Evolutionary conservation across 257 asterid species (phyloP), one percentile per base, ranked within the genome.

Genomic region (Voacanga thouarsii): DNA sequence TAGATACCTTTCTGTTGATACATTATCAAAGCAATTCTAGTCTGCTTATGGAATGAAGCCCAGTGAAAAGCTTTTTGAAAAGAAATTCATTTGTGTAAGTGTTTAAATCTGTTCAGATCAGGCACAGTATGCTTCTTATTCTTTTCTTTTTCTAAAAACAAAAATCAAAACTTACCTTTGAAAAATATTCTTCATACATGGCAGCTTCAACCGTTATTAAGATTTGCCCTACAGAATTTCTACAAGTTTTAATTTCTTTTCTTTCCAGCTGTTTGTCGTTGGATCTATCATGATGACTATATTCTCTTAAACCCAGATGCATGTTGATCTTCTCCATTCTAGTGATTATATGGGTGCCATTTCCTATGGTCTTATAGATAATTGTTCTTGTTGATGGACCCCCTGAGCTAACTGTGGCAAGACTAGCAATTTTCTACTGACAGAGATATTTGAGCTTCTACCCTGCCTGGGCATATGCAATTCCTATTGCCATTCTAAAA

Each of bases 401-500:
- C 9, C 88, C 91, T 0, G 91, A 89, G 79, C 75, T 86, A 73
- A 87, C 91, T 2, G 84, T 86, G 55, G 51, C 77, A 26, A 86
- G 89, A 71, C 91, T 89, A 7, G 45, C 85, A 26, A 87, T 83
- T 81, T 87, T 89, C 81, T 87, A 87, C 75, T 87, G 84, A 76
- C 94, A 86, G 86, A 60, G 89, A 60, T 88, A 89, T 50, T 71
- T 89, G 61, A 71, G 76, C 65, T 89, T 88, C 51, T 87, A 81
- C 76, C 91, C 94, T 0, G 91, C 91, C 23, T 89, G 91, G 94
- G 94, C 90, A 14, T 86, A 74, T 78, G 83, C 90, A 74, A 67
- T 89, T 43, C 91, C 94, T 12, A 81, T 87, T 49, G 28, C 86
- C 50, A 81, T 87, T 76, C 79, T 88, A 60, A 89, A 85, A 80